Evolutionary conservation across 2,329 filamentous ascomycete genomes (phyloP).

Genomic region (Cladobotryum mycophilum): DNA sequence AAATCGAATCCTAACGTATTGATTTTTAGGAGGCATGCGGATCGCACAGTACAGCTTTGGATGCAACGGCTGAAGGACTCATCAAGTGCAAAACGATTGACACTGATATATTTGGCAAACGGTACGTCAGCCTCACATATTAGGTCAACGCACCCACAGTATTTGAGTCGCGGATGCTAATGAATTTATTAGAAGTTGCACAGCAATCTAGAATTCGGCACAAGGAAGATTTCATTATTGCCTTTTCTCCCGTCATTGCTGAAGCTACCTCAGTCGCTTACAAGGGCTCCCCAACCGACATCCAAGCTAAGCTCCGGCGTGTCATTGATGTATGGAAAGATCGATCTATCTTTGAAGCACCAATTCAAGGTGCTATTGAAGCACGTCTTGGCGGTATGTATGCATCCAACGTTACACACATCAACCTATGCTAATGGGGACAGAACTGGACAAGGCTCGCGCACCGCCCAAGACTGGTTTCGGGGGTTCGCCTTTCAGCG

Average conservation of each 20-base stretch:
- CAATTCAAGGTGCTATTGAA: constrained; percentile 78
- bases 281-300: constrained; percentile 76
- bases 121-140: constrained; percentile 45
- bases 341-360: constrained; percentile 72
- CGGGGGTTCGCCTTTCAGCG: constrained; percentile 53
- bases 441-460: constrained; percentile 58
- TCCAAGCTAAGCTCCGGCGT: constrained; percentile 79
- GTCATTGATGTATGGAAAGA: constrained; percentile 95
- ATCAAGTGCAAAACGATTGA: constrained; percentile 76
- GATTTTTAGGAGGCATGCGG: constrained; percentile 70
- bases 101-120: constrained; percentile 91
- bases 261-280: constrained; percentile 90
- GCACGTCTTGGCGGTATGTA: constrained; percentile 66
- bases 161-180: background rate
- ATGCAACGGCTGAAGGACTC: constrained; percentile 84
- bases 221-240: constrained; percentile 86
- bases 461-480: constrained; percentile 47
- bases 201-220: constrained; percentile 91
- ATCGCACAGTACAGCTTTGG: constrained; percentile 89
- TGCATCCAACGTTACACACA: background rate
- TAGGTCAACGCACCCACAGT: too few species aligned
- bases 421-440: constrained; percentile 12
- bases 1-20: background rate
- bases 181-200: constrained; percentile 64
- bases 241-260: constrained; percentile 85